Evolutionary conservation across 495 filamentous ascomycete species (phyloP).

Genomic region (Aspergillus sparsus): DNA sequence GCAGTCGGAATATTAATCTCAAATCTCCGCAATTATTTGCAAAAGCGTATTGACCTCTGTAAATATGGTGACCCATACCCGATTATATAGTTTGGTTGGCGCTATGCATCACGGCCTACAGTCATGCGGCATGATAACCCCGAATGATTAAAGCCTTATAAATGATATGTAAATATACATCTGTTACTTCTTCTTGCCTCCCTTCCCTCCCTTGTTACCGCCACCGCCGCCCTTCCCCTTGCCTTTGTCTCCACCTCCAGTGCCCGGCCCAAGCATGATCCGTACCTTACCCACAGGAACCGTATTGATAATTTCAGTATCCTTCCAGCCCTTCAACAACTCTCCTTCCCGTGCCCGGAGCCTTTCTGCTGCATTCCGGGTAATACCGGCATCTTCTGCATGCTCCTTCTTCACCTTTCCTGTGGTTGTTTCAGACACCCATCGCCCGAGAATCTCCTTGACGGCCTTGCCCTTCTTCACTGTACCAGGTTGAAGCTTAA

Average conservation of each 20-base stretch:
- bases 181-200: slow-evolving; percentile 45
- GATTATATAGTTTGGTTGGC: too few relatives aligned
- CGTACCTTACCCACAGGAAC: slow-evolving; percentile 85
- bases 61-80: too few relatives aligned
- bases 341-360: slow-evolving; percentile 83
- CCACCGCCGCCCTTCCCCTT: slow-evolving; percentile 47
- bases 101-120: too few relatives aligned
- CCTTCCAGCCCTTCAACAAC: slow-evolving; percentile 75
- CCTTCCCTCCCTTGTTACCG: slow-evolving; percentile 45
- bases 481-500: slow-evolving; percentile 85
- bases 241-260: slow-evolving; percentile 47
- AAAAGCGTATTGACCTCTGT: too few relatives aligned
- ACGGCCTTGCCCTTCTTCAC: slow-evolving; percentile 95
- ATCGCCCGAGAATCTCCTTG: slow-evolving; percentile 77
- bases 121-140: too few relatives aligned
- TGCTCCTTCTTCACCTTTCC: slow-evolving; percentile 52
- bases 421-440: slow-evolving; percentile 58
- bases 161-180: not conserved
- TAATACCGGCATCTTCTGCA: slow-evolving; percentile 51
- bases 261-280: slow-evolving; percentile 65
- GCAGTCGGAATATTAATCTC: too few relatives aligned
- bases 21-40: too few relatives aligned
- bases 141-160: not conserved
- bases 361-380: slow-evolving; percentile 67
- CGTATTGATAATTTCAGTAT: slow-evolving; percentile 76